phyloP scores from a whole-genome alignment of 2,329 filamentous ascomycete genomes.

The Meredithiella fracta region DNA sequence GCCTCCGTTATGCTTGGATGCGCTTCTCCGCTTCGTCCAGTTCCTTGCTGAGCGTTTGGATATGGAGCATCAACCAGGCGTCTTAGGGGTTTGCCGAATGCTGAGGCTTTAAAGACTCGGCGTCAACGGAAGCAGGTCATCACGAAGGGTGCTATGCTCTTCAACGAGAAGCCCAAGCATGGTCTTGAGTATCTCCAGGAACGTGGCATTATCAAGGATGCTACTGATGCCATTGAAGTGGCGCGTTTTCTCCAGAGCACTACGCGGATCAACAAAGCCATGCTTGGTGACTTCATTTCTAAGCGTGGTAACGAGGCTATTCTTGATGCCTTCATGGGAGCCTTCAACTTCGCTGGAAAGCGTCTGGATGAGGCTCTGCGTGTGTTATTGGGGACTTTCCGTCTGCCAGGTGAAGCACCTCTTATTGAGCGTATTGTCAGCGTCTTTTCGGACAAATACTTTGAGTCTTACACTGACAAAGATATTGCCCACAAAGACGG shows the following conservation, averaged over 20 bases:
- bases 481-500: constrained; percentile 74
- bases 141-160: constrained; percentile 72
- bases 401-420: constrained; percentile 79
- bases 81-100: constrained; percentile 44
- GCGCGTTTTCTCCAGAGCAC: constrained; percentile 82
- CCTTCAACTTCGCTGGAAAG: constrained; percentile 79
- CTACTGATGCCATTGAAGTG: constrained; percentile 56
- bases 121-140: constrained; percentile 73
- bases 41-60: constrained; percentile 78
- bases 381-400: constrained; percentile 76
- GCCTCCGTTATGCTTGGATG: constrained; percentile 83
- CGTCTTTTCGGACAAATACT: constrained; percentile 75
- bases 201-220: constrained; percentile 68
- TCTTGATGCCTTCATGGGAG: constrained; percentile 63
- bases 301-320: constrained; percentile 81
- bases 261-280: constrained; percentile 71
- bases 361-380: constrained; percentile 81
- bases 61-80: constrained; percentile 34
- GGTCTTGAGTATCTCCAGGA: constrained; percentile 74
- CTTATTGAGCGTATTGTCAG: constrained; percentile 87
- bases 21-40: constrained; percentile 76
- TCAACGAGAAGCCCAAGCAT: constrained; percentile 86
- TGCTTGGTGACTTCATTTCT: constrained; percentile 82
- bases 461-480: constrained; percentile 46
- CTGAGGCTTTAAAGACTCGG: constrained; percentile 48